These are phyloP conservation scores for Spinellus fusiger DNA, from an alignment of 192 early-diverging fungal genomes.

Conservation along the genomic window DNA sequence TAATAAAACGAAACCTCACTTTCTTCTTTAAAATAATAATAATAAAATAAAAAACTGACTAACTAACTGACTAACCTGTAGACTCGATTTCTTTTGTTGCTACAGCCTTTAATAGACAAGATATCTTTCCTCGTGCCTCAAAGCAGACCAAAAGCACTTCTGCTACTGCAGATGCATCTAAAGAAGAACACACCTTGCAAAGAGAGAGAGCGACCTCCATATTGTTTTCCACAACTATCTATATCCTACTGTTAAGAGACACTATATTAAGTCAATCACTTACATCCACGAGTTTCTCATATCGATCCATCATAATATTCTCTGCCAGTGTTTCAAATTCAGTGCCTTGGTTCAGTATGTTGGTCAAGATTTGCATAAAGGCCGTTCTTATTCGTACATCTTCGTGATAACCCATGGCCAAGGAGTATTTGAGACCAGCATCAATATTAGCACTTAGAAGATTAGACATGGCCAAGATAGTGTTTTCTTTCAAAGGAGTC, in stretches of 20 bases:
- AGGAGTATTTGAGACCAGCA: conserved; percentile 68
- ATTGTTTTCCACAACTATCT: conserved; percentile 48
- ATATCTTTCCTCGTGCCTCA: conserved; percentile 50
- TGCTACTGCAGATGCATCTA: conserved; percentile 72
- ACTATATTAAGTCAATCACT: background rate
- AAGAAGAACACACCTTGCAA: conserved; percentile 63
- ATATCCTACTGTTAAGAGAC: background rate
- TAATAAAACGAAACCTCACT: background rate
- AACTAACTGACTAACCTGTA: conserved; percentile 46
- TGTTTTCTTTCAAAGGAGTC: conserved; percentile 48
- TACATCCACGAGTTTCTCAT: conserved; percentile 59
- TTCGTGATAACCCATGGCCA: conserved; percentile 73
- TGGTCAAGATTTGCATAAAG: conserved; percentile 77
- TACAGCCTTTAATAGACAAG: conserved; percentile 55
- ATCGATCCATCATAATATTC: conserved; percentile 51
- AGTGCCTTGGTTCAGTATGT: conserved; percentile 69
- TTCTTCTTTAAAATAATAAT: background rate
- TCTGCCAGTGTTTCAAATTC: conserved; percentile 61
- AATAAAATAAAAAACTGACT: background rate
- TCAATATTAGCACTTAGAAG: conserved; percentile 79
- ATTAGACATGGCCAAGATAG: conserved; percentile 71
- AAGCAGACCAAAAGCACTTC: conserved; percentile 62
- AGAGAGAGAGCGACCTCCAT: conserved; percentile 65
- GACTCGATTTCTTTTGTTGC: conserved; percentile 62
- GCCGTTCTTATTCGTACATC: conserved; percentile 68